phyloP scores from a whole-genome alignment of 2,329 filamentous ascomycete genomes.

The Alternaria brassicicola region DNA sequence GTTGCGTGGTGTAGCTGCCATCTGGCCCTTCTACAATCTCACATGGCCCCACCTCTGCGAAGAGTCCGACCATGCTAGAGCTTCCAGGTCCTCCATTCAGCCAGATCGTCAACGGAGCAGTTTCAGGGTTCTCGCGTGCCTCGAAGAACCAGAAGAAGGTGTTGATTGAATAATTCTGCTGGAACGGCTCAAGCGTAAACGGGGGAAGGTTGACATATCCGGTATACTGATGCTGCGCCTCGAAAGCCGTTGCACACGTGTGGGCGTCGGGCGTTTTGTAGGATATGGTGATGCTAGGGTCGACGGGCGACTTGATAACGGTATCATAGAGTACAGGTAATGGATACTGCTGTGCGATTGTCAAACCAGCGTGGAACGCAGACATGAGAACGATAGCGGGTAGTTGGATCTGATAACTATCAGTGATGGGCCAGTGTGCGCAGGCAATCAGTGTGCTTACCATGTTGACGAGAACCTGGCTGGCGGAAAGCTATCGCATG shows the following conservation, averaged over 20 bases:
- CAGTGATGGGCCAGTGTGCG: background rate
- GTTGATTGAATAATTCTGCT: conserved; percentile 63
- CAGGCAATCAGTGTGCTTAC: background rate
- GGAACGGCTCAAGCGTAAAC: conserved; percentile 52
- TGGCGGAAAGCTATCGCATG: conserved; percentile 18
- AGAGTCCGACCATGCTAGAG: conserved; percentile 69
- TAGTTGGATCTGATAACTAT: conserved; percentile 4
- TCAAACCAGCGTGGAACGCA: conserved; percentile 17
- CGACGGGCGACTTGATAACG: conserved; percentile 66
- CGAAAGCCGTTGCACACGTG: conserved; percentile 69
- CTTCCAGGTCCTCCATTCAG: conserved; percentile 71
- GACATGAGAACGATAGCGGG: conserved; percentile 20
- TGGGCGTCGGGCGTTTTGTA: conserved; percentile 68
- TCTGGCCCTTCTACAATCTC: conserved; percentile 52
- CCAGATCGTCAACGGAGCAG: conserved; percentile 63
- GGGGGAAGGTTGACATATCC: conserved; percentile 71
- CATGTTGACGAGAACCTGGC: conserved; percentile 4
- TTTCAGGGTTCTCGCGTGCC: conserved; percentile 58
- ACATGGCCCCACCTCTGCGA: conserved; percentile 62
- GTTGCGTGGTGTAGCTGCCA: conserved; percentile 59
- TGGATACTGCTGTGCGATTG: conserved; percentile 52
- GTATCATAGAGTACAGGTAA: conserved; percentile 53
- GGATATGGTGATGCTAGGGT: conserved; percentile 68
- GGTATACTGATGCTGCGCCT: conserved; percentile 67
- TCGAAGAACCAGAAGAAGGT: conserved; percentile 73